A percentile compares a stretch with the other conserved stretches of the same genome.
These are phyloP conservation scores for Prillingera fragicola DNA, from an alignment of 1,284 basidiomycete genomes.

Conservation along the genomic window DNA sequence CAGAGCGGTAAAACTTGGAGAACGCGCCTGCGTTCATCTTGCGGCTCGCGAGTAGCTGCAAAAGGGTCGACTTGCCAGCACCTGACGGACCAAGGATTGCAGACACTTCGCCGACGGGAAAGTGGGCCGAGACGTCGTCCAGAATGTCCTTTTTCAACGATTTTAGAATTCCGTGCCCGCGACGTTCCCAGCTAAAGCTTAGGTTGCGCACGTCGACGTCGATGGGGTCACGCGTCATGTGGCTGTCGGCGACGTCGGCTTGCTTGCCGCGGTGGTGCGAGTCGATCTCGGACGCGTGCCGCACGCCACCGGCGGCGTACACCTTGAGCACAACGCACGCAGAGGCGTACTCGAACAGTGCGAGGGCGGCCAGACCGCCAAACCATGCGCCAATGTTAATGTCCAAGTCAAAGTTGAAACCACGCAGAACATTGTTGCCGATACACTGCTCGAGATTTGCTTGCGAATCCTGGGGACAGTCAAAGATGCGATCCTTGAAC, in stretches of 20 bases:
- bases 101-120: conserved; percentile 51
- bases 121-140: conserved; percentile 47
- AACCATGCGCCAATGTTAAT: conserved; percentile 47
- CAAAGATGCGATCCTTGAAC: conserved; percentile 47
- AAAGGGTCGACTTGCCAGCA: conserved; percentile 51
- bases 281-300: conserved; percentile 46
- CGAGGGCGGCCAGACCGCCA: conserved; percentile 47
- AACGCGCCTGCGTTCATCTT: conserved; percentile 40
- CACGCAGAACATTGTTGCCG: conserved; percentile 49
- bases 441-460: conserved; percentile 46
- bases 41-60: conserved; percentile 51
- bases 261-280: conserved; percentile 41
- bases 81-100: conserved; percentile 51
- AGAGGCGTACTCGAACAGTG: conserved; percentile 38
- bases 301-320: conserved; percentile 48
- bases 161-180: conserved; percentile 26
- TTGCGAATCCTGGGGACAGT: conserved; percentile 42
- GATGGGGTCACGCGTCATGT: conserved; percentile 45
- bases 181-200: conserved; percentile 37
- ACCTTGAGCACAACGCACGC: conserved; percentile 44
- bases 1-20: conserved; percentile 40
- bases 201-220: conserved; percentile 43
- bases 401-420: conserved; percentile 40
- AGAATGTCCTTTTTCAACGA: conserved; percentile 47
- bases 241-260: conserved; percentile 40